Evolutionary conservation across 2,329 filamentous ascomycete species (phyloP).

Genomic region (Penicillium hesseltinei): DNA sequence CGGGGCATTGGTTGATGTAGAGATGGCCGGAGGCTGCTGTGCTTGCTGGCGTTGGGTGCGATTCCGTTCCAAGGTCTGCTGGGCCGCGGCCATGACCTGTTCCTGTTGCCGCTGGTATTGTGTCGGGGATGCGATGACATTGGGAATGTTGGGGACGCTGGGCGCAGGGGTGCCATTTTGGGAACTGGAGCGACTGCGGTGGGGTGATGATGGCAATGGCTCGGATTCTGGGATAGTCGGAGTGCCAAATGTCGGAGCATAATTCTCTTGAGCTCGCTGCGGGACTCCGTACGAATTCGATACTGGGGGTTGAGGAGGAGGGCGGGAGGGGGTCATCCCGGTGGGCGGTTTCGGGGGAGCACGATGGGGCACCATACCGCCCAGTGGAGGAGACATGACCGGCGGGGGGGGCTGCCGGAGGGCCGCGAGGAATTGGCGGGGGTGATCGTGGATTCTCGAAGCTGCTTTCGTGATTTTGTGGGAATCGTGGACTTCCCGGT

Average conservation of each 20-base stretch:
- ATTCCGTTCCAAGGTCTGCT: slow-evolving; percentile 71
- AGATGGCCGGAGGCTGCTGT: slow-evolving; percentile 32
- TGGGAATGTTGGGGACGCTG: slow-evolving; percentile 38
- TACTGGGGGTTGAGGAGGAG: slow-evolving; percentile 44
- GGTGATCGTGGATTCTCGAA: slow-evolving; percentile 96
- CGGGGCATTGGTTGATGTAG: slow-evolving; percentile 42
- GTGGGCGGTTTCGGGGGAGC: slow-evolving; percentile 84
- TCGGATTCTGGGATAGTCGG: slow-evolving; percentile 55
- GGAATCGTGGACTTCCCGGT: slow-evolving; percentile 81
- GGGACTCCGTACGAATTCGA: slow-evolving; percentile 44
- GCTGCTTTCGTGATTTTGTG: slow-evolving; percentile 83
- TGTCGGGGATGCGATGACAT: slow-evolving; percentile 39
- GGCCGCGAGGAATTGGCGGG: slow-evolving; percentile 72
- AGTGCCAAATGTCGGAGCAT: slow-evolving; percentile 40
- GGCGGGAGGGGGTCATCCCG: slow-evolving; percentile 41
- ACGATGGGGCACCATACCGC: slow-evolving; percentile 70
- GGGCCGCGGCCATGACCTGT: slow-evolving; percentile 74
- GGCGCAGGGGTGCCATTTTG: slow-evolving; percentile 56
- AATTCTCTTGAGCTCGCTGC: slow-evolving; percentile 58
- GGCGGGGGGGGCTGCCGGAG: slow-evolving; percentile 53
- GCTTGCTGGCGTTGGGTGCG: slow-evolving; percentile 68
- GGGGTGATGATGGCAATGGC: slow-evolving; percentile 65
- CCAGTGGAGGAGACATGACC: slow-evolving; percentile 44
- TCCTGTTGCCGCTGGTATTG: slow-evolving; percentile 71
- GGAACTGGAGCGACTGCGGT: slow-evolving; percentile 68